A percentile compares a stretch with the other conserved stretches of the same genome.
These are phyloP conservation scores for Ceratocystis colombiana DNA, from an alignment of 2,329 filamentous ascomycete species.

Conservation along the genomic window DNA sequence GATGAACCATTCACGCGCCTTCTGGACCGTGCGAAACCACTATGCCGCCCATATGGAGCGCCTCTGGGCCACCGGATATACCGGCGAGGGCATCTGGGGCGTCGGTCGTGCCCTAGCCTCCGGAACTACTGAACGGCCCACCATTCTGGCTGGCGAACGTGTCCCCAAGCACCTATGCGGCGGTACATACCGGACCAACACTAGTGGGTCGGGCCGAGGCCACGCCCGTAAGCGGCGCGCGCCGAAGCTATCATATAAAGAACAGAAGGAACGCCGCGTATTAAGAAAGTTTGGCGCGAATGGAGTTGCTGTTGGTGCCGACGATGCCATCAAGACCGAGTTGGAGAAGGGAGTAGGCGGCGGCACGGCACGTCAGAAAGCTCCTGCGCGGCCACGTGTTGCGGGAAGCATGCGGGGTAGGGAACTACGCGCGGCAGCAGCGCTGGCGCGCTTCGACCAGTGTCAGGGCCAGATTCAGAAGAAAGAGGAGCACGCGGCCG, in stretches of 20 bases:
- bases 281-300: conserved; percentile 66
- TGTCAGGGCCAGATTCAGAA: conserved; percentile 33
- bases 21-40: conserved; percentile 68
- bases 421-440: conserved; percentile 66
- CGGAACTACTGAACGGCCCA: conserved; percentile 49
- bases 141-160: conserved; percentile 43
- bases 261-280: conserved; percentile 62
- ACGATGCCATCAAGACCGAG: conserved; percentile 53
- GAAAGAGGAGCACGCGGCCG: conserved; percentile 30
- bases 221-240: conserved; percentile 33
- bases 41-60: conserved; percentile 61
- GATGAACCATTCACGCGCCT: conserved; percentile 77
- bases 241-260: conserved; percentile 52
- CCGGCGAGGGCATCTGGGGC: conserved; percentile 77
- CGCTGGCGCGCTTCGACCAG: conserved; percentile 60
- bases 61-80: conserved; percentile 61
- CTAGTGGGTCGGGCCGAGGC: conserved; percentile 38
- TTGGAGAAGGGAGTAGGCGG: conserved; percentile 48
- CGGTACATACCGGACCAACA: conserved; percentile 58
- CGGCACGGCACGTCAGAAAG: conserved; percentile 37
- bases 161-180: conserved; percentile 68
- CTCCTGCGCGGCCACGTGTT: conserved; percentile 57
- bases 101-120: conserved; percentile 53
- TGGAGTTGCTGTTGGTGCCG: conserved; percentile 58
- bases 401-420: conserved; percentile 64